These are phyloP conservation scores for Rachicladosporium sp. DNA, from an alignment of 2,329 filamentous ascomycete genomes.

Conservation along the genomic window DNA sequence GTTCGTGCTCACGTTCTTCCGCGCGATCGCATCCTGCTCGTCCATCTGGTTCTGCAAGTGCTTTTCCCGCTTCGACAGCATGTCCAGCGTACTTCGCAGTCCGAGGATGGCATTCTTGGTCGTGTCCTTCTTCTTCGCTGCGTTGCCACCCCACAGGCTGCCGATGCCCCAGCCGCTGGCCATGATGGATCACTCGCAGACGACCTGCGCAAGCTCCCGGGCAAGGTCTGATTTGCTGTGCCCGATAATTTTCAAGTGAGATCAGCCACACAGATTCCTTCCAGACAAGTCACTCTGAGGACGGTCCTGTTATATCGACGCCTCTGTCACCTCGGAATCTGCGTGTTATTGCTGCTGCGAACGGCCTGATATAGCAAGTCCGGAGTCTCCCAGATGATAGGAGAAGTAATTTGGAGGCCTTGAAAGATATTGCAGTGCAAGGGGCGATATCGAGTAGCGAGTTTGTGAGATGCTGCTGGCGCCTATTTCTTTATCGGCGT, in stretches of 20 bases:
- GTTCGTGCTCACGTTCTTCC: slow-evolving; percentile 79
- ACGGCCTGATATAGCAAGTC: background rate
- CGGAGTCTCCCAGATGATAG: too few species aligned
- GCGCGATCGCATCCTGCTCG: slow-evolving; percentile 77
- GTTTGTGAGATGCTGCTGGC: background rate
- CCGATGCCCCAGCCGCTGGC: slow-evolving; percentile 39
- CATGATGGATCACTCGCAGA: slow-evolving; percentile 5
- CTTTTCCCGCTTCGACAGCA: slow-evolving; percentile 92
- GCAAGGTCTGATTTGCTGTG: too few species aligned
- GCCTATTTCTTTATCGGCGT: slow-evolving; percentile 1
- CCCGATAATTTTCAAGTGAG: too few species aligned
- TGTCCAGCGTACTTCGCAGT: slow-evolving; percentile 80
- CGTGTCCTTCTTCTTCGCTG: slow-evolving; percentile 79
- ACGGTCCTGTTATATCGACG: too few species aligned
- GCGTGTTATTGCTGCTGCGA: background rate
- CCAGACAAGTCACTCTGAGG: too few species aligned
- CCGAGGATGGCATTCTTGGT: slow-evolving; percentile 94
- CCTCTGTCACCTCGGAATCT: background rate
- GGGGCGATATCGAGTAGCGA: too few species aligned
- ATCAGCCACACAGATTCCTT: too few species aligned
- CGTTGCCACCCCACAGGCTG: slow-evolving; percentile 76
- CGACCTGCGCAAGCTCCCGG: too few species aligned
- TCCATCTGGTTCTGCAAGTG: slow-evolving; percentile 86
- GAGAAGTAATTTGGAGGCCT: too few species aligned
- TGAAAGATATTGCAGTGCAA: background rate